Evolutionary conservation across 2,329 filamentous ascomycete genomes (phyloP), one percentile per base, ranked within the genome.

Genomic region (Raffaelea arxii): DNA sequence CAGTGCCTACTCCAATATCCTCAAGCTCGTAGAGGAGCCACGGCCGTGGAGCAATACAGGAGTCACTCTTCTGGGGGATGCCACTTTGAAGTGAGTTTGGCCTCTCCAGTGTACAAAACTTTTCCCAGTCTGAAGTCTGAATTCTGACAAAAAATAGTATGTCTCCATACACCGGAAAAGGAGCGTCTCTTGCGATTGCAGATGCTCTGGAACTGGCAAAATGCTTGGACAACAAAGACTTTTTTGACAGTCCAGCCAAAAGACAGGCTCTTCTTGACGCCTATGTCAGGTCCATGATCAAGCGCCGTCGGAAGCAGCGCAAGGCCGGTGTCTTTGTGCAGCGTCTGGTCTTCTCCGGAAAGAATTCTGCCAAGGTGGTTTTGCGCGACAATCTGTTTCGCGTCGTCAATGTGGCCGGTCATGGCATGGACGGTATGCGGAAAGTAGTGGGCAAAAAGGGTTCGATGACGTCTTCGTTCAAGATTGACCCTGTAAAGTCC

Each of bases 1-100:
- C 38, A 40, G 38, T 21, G 38, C 38, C 38, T 40, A 22, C 38
- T 10, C 38, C 38, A 40, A 40, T 22, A 40, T 40, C n/a, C 38
- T 40, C 38, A 40, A 40, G 38, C 38, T 40, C 38, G 38, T 40
- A 19, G 38, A 40, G 21, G 38, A 40, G 21, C 38, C 38, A 12
- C 6, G n/a, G 11, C 38, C 38, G 7, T 40, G 38, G 38, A 22
- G 18, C 21, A 16, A 23, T 16, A 14, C n/a, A 4, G 4, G 6
- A 12, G 38, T 40, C 9, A 40, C 38, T 6, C 38, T 40, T 11
- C 21, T 40, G 38, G 38, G 38, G n/a, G 38, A 40, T 23, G 18
- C 38, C 38, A 40, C 38, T 4, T 22, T 40, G 11, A 40, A 40
- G 38, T 40, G 27, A 30, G 27, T 30, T 16, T 30, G 9, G 9